These are phyloP conservation scores for Pulveroboletus frians DNA, from an alignment of 768 basidiomycete genomes.

Conservation along the genomic window DNA sequence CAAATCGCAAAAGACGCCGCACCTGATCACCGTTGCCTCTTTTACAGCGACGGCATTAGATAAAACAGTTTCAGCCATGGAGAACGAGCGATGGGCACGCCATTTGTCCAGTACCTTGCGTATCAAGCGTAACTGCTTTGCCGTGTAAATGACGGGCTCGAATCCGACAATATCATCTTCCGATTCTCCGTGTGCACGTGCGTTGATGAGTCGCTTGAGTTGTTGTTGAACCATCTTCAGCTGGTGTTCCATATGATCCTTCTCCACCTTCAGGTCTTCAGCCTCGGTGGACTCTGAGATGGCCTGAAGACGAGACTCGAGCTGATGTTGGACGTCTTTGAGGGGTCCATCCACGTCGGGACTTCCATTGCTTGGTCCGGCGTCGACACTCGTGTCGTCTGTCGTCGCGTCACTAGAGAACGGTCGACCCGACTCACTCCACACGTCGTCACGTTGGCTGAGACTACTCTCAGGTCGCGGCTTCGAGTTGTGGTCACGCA, in stretches of 20 bases:
- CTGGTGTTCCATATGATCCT: conserved; percentile 90
- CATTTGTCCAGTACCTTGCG: conserved; percentile 80
- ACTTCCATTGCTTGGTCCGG: conserved; percentile 50
- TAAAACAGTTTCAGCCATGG: conserved; percentile 87
- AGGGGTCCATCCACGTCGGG: conserved; percentile 63
- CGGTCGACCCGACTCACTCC: conserved; percentile 85
- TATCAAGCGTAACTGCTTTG: conserved; percentile 75
- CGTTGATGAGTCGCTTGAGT: conserved; percentile 77
- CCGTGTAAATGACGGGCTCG: conserved; percentile 80
- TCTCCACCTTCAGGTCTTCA: conserved; percentile 84
- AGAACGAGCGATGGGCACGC: conserved; percentile 79
- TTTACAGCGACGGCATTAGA: conserved; percentile 82
- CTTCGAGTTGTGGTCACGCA: conserved; percentile 75
- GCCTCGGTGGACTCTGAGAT: conserved; percentile 68
- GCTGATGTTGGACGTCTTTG: conserved; percentile 67
- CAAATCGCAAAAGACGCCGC: conserved; percentile 10
- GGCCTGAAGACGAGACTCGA: conserved; percentile 62
- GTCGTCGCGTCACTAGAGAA: conserved; percentile 74
- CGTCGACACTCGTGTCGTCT: conserved; percentile 84
- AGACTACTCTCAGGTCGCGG: conserved; percentile 87
- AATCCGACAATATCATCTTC: conserved; percentile 59
- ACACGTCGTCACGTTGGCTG: conserved; percentile 80
- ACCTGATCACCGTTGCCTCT: conserved; percentile 94
- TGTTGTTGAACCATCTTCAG: conserved; percentile 73
- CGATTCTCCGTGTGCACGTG: conserved; percentile 69